Percentiles rank a stretch among this genome's conserved stretches.
phyloP scores from a whole-genome alignment of 805 yeast genomes.

The Grigorovia yakushimaensis region DNA sequence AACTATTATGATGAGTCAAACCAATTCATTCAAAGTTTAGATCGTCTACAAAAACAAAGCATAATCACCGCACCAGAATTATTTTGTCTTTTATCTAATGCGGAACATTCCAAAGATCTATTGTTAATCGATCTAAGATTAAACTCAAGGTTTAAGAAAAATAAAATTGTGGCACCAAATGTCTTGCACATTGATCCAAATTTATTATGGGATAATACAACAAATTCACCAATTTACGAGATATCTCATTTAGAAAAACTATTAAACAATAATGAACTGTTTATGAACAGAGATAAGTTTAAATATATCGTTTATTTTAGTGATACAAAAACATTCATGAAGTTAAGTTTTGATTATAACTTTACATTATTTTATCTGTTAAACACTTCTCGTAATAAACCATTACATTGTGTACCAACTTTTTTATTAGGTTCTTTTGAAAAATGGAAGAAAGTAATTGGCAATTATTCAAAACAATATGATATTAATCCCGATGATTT shows the following conservation, averaged over 20 bases:
- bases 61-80: conserved; percentile 33
- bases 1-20: conserved; percentile 11
- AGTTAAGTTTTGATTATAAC: conserved; percentile 25
- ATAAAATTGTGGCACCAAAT: conserved; percentile 32
- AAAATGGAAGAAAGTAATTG: conserved; percentile 33
- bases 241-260: conserved; percentile 24
- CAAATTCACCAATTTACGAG: conserved; percentile 25
- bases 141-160: conserved; percentile 22
- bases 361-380: conserved; percentile 25
- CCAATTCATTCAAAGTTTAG: conserved; percentile 15
- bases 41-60: conserved; percentile 42
- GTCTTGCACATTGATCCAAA: conserved; percentile 34
- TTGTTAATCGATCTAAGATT: conserved; percentile 35
- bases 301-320: conserved; percentile 33
- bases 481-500: conserved; percentile 18
- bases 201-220: conserved; percentile 19
- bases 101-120: conserved; percentile 33
- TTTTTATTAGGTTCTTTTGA: conserved; percentile 37
- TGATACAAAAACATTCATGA: conserved; percentile 29
- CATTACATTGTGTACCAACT: conserved; percentile 19
- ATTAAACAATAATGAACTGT: conserved; percentile 15
- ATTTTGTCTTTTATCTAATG: conserved; percentile 36
- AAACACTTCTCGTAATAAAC: conserved; percentile 13
- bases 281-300: conserved; percentile 26
- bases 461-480: conserved; percentile 20